Conservation (phyloP, 2,329 filamentous ascomycete species). For the Cytospora piceicola region DNA sequence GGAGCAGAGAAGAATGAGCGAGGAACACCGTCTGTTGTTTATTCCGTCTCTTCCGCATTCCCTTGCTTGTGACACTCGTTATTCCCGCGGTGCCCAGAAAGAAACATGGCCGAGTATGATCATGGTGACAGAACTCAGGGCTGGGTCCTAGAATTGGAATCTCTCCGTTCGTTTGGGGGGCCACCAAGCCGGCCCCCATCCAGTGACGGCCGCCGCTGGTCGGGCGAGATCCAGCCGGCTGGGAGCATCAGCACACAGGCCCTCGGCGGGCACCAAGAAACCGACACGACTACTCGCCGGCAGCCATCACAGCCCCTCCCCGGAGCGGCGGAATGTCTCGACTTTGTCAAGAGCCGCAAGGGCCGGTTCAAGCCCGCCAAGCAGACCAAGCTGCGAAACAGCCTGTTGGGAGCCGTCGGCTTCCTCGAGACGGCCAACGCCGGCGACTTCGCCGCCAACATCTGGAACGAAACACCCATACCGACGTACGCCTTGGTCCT, state of each 20-base stretch:
- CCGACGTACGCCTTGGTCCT: conserved; percentile 52
- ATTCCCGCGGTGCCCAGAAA: not conserved
- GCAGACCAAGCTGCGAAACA: conserved; percentile 33
- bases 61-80: not conserved
- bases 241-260: conserved; percentile 14
- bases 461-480: conserved; percentile 58
- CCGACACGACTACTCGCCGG: conserved; percentile 7
- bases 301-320: conserved; percentile 23
- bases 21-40: not conserved
- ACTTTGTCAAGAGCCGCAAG: conserved; percentile 16
- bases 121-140: conserved; percentile 23
- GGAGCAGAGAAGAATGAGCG: not conserved
- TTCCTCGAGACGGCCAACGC: conserved; percentile 60
- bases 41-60: not conserved
- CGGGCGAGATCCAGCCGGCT: conserved; percentile 22
- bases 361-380: conserved; percentile 19
- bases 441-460: conserved; percentile 60
- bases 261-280: not conserved
- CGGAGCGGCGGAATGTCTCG: conserved; percentile 25
- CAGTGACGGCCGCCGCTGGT: conserved; percentile 11
- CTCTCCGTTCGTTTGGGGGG: conserved; percentile 20
- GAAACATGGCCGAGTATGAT: conserved; percentile 2
- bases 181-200: conserved; percentile 18
- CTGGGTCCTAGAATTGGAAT: conserved; percentile 28
- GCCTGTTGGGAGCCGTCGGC: conserved; percentile 42